These are phyloP conservation scores for Rickenella mellea DNA, from an alignment of 768 basidiomycete genomes.

Conservation along the genomic window DNA sequence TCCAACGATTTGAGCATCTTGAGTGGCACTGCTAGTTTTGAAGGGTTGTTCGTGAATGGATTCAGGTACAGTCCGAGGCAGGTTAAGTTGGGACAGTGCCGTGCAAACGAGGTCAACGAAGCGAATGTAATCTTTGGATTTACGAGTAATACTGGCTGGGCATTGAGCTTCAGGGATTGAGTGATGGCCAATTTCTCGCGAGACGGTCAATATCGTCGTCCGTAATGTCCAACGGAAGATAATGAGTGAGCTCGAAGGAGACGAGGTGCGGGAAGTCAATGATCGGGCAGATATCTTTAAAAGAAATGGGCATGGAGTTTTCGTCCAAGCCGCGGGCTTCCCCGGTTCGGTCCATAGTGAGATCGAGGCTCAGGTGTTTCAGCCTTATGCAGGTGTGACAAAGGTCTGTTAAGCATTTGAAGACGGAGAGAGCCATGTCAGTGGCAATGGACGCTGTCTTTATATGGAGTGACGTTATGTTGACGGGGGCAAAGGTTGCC, in stretches of 20 bases:
- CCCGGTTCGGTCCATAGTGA: background rate
- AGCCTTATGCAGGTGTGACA: background rate
- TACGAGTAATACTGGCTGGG: background rate
- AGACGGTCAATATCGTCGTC: background rate
- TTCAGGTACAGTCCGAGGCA: background rate
- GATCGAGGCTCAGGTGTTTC: background rate
- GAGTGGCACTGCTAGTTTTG: background rate
- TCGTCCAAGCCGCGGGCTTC: too few species aligned
- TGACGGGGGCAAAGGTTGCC: background rate
- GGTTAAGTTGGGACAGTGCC: background rate
- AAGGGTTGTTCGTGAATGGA: background rate
- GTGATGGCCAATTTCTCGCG: background rate
- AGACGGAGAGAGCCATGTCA: background rate
- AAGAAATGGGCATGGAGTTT: background rate
- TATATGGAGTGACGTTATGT: background rate
- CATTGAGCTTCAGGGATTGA: background rate
- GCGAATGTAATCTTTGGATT: background rate
- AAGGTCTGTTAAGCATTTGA: background rate
- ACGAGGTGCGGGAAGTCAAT: background rate
- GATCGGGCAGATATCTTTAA: background rate
- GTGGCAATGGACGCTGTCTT: background rate
- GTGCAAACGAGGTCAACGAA: background rate
- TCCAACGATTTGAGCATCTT: background rate
- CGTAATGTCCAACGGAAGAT: background rate
- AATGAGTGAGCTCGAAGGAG: background rate